Evolutionary conservation across 768 basidiomycete species (phyloP).

Genomic region (Crassisporium funariophilum): DNA sequence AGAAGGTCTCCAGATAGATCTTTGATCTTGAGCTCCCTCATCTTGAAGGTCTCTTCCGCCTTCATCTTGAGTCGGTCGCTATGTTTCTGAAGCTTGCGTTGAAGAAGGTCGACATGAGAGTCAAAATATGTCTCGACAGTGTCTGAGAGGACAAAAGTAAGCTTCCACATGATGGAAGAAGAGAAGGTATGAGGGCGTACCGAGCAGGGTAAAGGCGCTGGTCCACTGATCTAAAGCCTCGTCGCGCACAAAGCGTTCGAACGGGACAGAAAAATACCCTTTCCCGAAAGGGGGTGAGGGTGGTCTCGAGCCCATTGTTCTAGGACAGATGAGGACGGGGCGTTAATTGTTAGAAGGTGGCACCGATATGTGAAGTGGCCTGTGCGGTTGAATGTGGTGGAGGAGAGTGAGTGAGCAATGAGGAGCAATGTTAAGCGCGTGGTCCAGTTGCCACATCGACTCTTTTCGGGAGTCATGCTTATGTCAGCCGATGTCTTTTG

Average conservation of each 20-base stretch:
- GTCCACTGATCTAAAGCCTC: constrained; percentile 73
- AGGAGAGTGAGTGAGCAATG: too few relatives aligned
- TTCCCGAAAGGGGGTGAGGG: constrained; percentile 43
- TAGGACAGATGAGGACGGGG: constrained; percentile 1
- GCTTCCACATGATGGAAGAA: constrained; percentile 24
- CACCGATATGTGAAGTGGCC: background rate
- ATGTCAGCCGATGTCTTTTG: too few relatives aligned
- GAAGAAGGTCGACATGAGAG: constrained; percentile 80
- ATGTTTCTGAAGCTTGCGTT: constrained; percentile 85
- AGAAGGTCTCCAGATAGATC: constrained; percentile 63
- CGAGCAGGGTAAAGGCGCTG: constrained; percentile 83
- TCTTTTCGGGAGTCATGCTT: constrained; percentile 9
- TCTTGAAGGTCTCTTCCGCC: constrained; percentile 82
- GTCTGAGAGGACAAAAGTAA: constrained; percentile 49
- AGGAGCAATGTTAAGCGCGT: background rate
- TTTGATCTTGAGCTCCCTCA: constrained; percentile 62
- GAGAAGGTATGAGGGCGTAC: constrained; percentile 43
- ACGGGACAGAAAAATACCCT: constrained; percentile 66
- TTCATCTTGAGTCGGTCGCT: constrained; percentile 79
- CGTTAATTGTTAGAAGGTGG: background rate
- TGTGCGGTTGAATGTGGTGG: background rate
- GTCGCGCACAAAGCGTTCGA: constrained; percentile 76
- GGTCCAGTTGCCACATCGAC: constrained; percentile 18
- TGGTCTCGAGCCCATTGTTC: constrained; percentile 44
- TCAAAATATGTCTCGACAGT: constrained; percentile 96